phyloP scores from a whole-genome alignment of 345 rosid genomes.

The Microthlaspi erraticum region DNA sequence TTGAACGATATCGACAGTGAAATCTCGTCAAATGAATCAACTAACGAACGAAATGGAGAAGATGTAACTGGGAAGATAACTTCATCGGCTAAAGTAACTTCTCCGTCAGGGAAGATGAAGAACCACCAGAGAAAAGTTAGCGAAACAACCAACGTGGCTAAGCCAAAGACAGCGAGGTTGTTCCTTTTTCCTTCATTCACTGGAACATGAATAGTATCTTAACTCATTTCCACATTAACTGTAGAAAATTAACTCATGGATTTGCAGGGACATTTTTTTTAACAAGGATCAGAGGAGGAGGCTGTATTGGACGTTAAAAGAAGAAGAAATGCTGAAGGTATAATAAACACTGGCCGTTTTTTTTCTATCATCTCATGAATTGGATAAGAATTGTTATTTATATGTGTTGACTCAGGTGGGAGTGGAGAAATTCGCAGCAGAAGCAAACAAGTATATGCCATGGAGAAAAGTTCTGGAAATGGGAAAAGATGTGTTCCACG shows the following conservation, averaged over 20 bases:
- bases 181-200: conserved; percentile 7
- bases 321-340: conserved; percentile 48
- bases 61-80: conserved; percentile 13
- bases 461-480: conserved; percentile 80
- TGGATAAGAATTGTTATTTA: conserved; percentile 3
- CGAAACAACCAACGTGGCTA: neutral
- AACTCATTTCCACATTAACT: conserved; percentile 6
- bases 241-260: conserved; percentile 1
- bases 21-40: conserved; percentile 32
- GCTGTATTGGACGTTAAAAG: conserved; percentile 33
- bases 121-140: conserved; percentile 18
- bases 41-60: conserved; percentile 32
- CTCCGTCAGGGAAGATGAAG: conserved; percentile 15
- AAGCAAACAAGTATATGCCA: conserved; percentile 64
- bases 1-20: conserved; percentile 22
- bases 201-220: conserved; percentile 10
- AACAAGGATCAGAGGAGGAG: conserved; percentile 32
- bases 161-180: conserved; percentile 26
- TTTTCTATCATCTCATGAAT: neutral
- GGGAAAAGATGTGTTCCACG: conserved; percentile 64
- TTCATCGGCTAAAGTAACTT: conserved; percentile 20
- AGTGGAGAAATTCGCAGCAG: conserved; percentile 52
- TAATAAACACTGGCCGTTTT: neutral
- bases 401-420: conserved; percentile 55
- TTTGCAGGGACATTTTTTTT: conserved; percentile 32